Base-by-base conservation (phyloP, 495 filamentous ascomycete species). In the Penicillium steckii region DNA sequence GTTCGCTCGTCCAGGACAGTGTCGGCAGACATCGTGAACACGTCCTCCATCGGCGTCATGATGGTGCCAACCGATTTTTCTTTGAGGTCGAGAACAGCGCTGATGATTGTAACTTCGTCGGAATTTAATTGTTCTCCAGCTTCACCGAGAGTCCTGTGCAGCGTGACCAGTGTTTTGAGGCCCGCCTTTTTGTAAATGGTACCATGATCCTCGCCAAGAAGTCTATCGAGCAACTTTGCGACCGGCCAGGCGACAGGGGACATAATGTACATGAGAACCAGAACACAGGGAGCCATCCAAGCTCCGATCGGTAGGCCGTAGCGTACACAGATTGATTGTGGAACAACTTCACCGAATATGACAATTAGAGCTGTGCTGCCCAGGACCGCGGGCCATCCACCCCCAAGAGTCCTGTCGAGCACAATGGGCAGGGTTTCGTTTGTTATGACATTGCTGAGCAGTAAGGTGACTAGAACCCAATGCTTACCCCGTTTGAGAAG, bases 41-140 rank as follows among this genome's bases (percentile, higher is more conserved):
- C 91, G 69, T 97, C 91, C 8, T 90, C 84, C 87, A 98, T 97
- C 0, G 95, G 94, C 1, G 94, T 98, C 95, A 97, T 97, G 60
- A 98, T 96, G 56, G 78, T 85, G 19, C 89, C 91, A 27, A 98
- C 90, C 0, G 94, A 77, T 69, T 98, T 98, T 57, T 94, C 93
- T 67, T 97, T 98, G 48, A 98, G 74, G 66, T 98, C 94, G 44
- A 98, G 76, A 15, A 97, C 95, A 21, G 93, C 93, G 55, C 88
- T 95, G 63, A 98, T 98, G 65, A 98, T 98, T 40, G 93, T 97
- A 56, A 97, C 94, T 71, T 98, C 94, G 64, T 98, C 94, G 55
- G 96, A 86, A 63, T 95, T 97, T 23, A 98, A 80, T 49, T 95
- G 86, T 64, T 97, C 89, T 17, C 87, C 88, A 21, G 85, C 87